phyloP scores from a whole-genome alignment of 148 eudicot genomes.

The Suaeda aralocaspica region DNA sequence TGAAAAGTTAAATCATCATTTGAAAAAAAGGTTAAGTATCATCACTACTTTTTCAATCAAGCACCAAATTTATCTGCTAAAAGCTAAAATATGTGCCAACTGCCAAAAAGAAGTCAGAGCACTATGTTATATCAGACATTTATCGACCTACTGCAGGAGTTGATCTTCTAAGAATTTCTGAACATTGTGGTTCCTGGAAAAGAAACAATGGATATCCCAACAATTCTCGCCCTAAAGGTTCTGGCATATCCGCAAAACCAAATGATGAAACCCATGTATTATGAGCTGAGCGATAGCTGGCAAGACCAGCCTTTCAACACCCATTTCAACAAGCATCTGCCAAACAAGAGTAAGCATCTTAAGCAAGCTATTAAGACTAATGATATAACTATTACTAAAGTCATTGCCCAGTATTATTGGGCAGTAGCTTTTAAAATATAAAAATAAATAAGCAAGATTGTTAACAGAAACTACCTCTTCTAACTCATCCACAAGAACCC shows the following conservation, averaged over 20 bases:
- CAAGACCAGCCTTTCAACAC: constrained; percentile 48
- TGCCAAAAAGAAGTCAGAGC: background rate
- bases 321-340: constrained; percentile 49
- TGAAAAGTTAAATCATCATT: too few species aligned
- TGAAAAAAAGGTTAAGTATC: too few species aligned
- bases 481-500: constrained; percentile 44
- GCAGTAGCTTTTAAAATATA: too few species aligned
- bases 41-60: too few species aligned
- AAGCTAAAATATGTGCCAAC: too few species aligned
- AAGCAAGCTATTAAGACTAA: background rate
- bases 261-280: constrained; percentile 49
- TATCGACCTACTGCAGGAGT: constrained; percentile 9
- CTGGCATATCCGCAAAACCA: constrained; percentile 42
- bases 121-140: background rate
- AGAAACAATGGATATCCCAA: constrained; percentile 41
- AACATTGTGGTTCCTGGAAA: constrained; percentile 43
- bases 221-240: constrained; percentile 31
- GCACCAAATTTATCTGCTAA: too few species aligned
- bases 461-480: constrained; percentile 37
- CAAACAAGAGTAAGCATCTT: constrained; percentile 8
- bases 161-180: constrained; percentile 33
- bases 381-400: background rate
- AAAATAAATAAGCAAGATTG: constrained; percentile 3
- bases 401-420: background rate
- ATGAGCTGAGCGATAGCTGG: constrained; percentile 45